Evolutionary conservation across 2,329 filamentous ascomycete species (phyloP).

Genomic region (Cladophialophora yegresii): DNA sequence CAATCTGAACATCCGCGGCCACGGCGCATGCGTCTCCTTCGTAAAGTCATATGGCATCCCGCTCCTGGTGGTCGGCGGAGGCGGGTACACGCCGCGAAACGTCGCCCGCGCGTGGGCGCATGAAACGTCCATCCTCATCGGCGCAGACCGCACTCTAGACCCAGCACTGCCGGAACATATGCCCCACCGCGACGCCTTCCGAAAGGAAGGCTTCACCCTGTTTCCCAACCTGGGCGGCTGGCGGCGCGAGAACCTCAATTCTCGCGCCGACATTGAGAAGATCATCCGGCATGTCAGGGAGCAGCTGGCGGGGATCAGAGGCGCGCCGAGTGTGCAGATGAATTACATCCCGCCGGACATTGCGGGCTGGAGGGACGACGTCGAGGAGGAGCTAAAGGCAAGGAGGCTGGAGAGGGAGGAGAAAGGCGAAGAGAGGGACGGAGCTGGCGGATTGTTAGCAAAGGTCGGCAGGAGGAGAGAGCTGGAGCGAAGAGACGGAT

Average conservation of each 20-base stretch:
- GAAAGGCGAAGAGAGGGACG: constrained; percentile 45
- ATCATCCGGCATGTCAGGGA: constrained; percentile 78
- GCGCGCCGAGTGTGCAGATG: constrained; percentile 85
- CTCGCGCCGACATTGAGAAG: constrained; percentile 71
- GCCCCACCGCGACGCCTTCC: constrained; percentile 85
- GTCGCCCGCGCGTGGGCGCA: constrained; percentile 96
- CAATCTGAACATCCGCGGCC: constrained; percentile 93
- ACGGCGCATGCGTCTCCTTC: constrained; percentile 86
- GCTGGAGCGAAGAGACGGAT: constrained; percentile 26
- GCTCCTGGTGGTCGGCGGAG: constrained; percentile 87
- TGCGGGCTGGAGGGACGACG: constrained; percentile 54
- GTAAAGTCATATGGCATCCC: constrained; percentile 80
- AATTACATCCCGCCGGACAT: constrained; percentile 77
- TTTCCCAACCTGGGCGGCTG: constrained; percentile 77
- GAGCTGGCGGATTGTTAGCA: constrained; percentile 36
- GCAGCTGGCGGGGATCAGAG: constrained; percentile 81
- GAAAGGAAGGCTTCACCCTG: constrained; percentile 74
- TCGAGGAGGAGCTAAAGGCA: constrained; percentile 49
- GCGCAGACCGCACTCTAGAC: constrained; percentile 68
- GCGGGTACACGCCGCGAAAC: constrained; percentile 94
- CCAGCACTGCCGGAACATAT: constrained; percentile 75
- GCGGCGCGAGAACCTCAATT: constrained; percentile 74
- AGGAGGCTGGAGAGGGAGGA: constrained; percentile 48
- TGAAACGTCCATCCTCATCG: constrained; percentile 88
- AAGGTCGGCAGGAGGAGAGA: constrained; percentile 34